Evolutionary conservation across 768 basidiomycete species (phyloP).

Genomic region (Lepiota venenata): DNA sequence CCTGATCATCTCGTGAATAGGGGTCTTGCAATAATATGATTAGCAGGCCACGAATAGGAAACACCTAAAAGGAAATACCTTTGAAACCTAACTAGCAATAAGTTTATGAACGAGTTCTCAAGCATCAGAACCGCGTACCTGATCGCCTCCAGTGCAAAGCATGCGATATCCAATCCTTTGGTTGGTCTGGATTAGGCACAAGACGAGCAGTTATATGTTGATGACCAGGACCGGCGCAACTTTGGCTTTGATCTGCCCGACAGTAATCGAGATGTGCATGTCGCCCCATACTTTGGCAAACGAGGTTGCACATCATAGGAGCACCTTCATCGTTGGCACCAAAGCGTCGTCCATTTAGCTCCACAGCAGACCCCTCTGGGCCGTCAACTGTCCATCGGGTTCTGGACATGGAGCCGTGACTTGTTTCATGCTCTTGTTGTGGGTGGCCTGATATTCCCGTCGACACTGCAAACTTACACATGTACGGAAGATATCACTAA

Average conservation of each 20-base stretch:
- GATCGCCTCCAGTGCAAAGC: slow-evolving; percentile 52
- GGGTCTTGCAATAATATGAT: slow-evolving; percentile 39
- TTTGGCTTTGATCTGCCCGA: slow-evolving; percentile 30
- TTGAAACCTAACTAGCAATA: slow-evolving; percentile 42
- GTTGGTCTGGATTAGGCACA: slow-evolving; percentile 39
- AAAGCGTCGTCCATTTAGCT: slow-evolving; percentile 55
- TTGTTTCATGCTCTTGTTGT: slow-evolving; percentile 59
- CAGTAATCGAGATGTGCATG: slow-evolving; percentile 59
- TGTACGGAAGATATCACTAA: slow-evolving; percentile 18
- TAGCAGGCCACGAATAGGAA: background rate
- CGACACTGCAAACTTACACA: background rate
- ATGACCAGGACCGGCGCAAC: slow-evolving; percentile 40
- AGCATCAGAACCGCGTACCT: slow-evolving; percentile 32
- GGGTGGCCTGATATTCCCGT: slow-evolving; percentile 42
- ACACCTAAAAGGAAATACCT: slow-evolving; percentile 24
- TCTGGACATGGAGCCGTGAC: slow-evolving; percentile 60
- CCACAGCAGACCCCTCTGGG: slow-evolving; percentile 44
- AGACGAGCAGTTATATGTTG: slow-evolving; percentile 44
- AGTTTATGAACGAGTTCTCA: background rate
- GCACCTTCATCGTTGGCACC: slow-evolving; percentile 53
- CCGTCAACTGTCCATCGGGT: slow-evolving; percentile 57
- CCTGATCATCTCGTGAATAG: slow-evolving; percentile 55
- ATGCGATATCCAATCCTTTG: slow-evolving; percentile 57
- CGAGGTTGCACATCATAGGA: slow-evolving; percentile 59
- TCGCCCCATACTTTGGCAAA: slow-evolving; percentile 52